Base-by-base conservation (phyloP, 2,329 filamentous ascomycete species). In the Dryadomyces quercus-mongolicae region DNA sequence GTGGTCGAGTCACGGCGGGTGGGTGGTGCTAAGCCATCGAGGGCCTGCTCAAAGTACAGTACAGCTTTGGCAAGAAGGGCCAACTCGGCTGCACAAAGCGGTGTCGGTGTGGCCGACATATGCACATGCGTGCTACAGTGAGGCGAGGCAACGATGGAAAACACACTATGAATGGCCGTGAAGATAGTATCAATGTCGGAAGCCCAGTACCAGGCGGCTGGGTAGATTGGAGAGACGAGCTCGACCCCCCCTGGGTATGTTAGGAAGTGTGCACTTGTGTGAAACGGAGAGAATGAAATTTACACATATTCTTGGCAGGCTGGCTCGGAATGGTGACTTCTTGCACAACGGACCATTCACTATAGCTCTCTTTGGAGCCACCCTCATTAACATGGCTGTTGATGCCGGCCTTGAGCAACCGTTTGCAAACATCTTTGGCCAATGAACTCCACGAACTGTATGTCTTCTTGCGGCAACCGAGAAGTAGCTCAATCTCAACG, bases 111-210 rank as follows among this genome's bases (percentile, higher is more conserved):
- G 18, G 56, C 59, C 3, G 67, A 69, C 15, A 71, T 25, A 60
- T 71, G 68, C 36, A 71, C 61, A 59, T 71, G 69, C 2, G 69
- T 70, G 58, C 67, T 67, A 60, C 66, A 68, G 49, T 66, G 59
- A 1, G 60, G 18, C 9, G 65, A 64, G 0, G 56, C 50, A 15
- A 57, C 49, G 13, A 70, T 10, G 13, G 47, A 48, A 53, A 65
- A 70, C 22, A 57, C 53, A 10, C 50, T 46, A 22, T 62, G 59
- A 2, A 69, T 55, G 3, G 61, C 54, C 21, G 56, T 49, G 59
- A 68, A 70, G 54, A 71, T 64, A 57, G 55, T 56, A 9, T 59
- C 54, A 15, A 69, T 60, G 42, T 68, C 60, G n/a, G 58, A 36
- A 2, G 57, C 58, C 67, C 67, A 70, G 44, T 57, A 54, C 25